Percentiles rank a stretch among this genome's conserved stretches.
Evolutionary conservation across 2,329 filamentous ascomycete species (phyloP).

Genomic region (Colletotrichum filicis): DNA sequence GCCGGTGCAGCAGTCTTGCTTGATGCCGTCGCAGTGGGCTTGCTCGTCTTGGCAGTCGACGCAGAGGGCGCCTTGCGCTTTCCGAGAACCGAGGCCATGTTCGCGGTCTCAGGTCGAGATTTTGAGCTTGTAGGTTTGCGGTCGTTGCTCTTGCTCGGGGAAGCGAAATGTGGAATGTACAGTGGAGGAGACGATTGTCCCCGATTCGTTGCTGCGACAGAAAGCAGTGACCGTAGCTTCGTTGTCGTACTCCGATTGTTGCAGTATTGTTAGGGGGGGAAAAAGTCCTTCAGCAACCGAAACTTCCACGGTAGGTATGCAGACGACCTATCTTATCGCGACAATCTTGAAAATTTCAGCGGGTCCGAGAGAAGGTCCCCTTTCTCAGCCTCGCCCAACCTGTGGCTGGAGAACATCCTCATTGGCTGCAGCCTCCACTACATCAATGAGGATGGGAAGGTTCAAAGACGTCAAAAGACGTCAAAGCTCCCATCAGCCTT

Average conservation of each 20-base stretch:
- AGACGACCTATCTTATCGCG: neutral
- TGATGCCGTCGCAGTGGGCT: neutral
- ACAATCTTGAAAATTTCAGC: slow-evolving; percentile 10
- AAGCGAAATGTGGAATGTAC: neutral
- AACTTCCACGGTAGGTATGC: too few species aligned
- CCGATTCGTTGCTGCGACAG: neutral
- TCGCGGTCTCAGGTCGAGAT: neutral
- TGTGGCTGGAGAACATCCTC: neutral
- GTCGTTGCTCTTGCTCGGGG: neutral
- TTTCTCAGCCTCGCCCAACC: neutral
- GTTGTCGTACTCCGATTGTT: neutral
- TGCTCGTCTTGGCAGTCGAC: neutral
- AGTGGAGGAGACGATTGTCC: too few species aligned
- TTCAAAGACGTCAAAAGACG: neutral
- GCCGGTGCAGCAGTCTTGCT: neutral
- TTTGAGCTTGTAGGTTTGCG: neutral
- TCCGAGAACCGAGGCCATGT: slow-evolving; percentile 34
- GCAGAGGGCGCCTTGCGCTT: slow-evolving; percentile 35
- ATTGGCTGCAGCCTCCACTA: neutral
- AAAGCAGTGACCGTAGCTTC: neutral
- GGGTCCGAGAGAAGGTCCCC: neutral
- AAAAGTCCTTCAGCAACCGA: neutral
- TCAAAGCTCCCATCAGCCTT: slow-evolving; percentile 1
- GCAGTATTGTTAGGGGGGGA: neutral
- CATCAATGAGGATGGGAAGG: neutral